Percentiles rank a stretch among this genome's conserved stretches.
Conservation (phyloP, 768 basidiomycete genomes). For the Serendipita sp. region DNA sequence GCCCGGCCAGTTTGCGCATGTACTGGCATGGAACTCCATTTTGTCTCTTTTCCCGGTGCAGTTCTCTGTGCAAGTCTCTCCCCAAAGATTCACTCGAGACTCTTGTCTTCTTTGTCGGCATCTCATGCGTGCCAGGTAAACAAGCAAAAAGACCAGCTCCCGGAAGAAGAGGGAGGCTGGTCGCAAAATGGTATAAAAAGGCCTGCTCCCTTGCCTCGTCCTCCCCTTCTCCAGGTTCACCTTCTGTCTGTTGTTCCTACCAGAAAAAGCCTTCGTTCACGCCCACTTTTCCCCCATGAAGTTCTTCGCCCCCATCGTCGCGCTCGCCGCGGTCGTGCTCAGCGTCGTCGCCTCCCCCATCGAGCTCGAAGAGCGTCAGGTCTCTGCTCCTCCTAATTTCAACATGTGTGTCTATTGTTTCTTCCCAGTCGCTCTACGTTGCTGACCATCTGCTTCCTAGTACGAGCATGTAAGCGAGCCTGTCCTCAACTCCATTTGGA, state of each 20-base stretch:
- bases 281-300: not conserved
- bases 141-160: too few relatives aligned
- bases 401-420: not conserved
- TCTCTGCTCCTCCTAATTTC: not conserved
- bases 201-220: too few relatives aligned
- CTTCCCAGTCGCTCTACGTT: not conserved
- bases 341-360: not conserved
- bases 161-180: not conserved
- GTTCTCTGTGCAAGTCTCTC: too few relatives aligned
- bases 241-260: not conserved
- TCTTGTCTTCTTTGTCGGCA: too few relatives aligned
- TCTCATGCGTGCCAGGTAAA: too few relatives aligned
- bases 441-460: not conserved
- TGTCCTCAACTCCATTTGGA: not conserved
- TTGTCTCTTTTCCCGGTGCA: too few relatives aligned
- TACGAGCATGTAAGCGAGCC: conserved; percentile 5
- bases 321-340: not conserved
- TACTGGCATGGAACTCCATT: too few relatives aligned
- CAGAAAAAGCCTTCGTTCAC: not conserved
- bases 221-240: not conserved
- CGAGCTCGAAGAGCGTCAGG: not conserved
- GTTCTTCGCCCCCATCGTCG: not conserved
- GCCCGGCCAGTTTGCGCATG: too few relatives aligned
- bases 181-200: not conserved
- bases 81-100: too few relatives aligned